Evolutionary conservation across 495 filamentous ascomycete species (phyloP).

Genomic region (Hypoxylon cercidicola): DNA sequence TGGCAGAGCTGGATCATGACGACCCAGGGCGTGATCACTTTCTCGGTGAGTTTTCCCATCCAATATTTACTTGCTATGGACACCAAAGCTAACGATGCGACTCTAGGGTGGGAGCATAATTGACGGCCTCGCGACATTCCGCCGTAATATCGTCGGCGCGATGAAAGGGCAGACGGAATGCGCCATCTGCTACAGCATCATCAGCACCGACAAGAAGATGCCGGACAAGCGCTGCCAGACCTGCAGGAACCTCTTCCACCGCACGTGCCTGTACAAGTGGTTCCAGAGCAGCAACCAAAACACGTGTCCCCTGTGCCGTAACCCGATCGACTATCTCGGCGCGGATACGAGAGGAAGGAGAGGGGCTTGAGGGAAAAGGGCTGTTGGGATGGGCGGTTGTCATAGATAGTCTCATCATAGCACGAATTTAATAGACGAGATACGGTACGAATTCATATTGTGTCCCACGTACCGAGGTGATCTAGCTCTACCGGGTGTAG

Average conservation of each 20-base stretch:
- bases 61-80: not conserved
- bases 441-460: too few species aligned
- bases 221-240: conserved; percentile 92
- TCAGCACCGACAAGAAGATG: conserved; percentile 84
- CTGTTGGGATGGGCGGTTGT: too few species aligned
- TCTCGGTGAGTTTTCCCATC: conserved; percentile 65
- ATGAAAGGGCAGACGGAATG: conserved; percentile 95
- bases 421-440: too few species aligned
- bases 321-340: conserved; percentile 76
- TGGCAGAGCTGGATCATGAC: conserved; percentile 87
- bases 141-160: conserved; percentile 82
- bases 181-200: conserved; percentile 95
- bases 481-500: too few species aligned
- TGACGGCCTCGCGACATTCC: conserved; percentile 85
- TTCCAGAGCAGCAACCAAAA: conserved; percentile 92
- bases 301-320: conserved; percentile 89
- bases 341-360: conserved; percentile 38
- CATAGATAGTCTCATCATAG: too few species aligned
- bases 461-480: too few species aligned
- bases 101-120: conserved; percentile 77
- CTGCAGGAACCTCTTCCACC: conserved; percentile 95
- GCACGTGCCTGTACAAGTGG: conserved; percentile 91
- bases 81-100: conserved; percentile 12
- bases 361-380: conserved; percentile 10
- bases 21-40: conserved; percentile 92